Conservation (phyloP, 2,329 filamentous ascomycete genomes). For the Pseudogymnoascus sp. region DNA sequence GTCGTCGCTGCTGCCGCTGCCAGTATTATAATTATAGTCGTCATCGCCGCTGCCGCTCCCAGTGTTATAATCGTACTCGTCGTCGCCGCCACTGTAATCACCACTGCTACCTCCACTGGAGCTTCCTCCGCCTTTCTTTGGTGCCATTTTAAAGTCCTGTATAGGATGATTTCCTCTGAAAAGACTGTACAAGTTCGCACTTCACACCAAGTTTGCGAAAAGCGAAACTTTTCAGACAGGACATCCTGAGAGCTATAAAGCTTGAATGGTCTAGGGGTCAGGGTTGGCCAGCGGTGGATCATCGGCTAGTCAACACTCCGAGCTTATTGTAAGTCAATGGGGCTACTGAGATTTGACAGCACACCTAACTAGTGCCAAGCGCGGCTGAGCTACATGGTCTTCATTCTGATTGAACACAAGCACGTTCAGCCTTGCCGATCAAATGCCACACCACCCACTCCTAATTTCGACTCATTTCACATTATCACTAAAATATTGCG, state of each 20-base stretch:
- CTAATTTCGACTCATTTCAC: background rate
- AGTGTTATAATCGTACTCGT: too few species aligned
- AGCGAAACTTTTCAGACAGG: background rate
- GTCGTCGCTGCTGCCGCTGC: background rate
- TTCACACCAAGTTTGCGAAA: background rate
- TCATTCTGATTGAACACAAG: background rate
- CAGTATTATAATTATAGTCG: background rate
- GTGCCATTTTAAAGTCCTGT: background rate
- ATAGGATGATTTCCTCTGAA: background rate
- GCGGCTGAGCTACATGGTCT: background rate
- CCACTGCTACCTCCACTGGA: background rate
- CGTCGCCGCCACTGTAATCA: background rate
- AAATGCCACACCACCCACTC: background rate
- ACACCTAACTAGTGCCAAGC: background rate
- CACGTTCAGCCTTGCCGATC: background rate
- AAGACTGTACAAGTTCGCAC: background rate
- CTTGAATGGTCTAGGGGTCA: background rate
- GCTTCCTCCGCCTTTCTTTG: background rate
- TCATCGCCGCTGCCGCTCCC: background rate
- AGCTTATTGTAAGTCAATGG: background rate
- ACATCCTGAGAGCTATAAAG: background rate
- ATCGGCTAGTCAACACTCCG: conserved; percentile 2
- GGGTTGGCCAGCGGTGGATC: background rate
- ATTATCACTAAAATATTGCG: background rate
- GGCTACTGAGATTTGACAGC: background rate